Evolutionary conservation across 176 grass and related monocot species (phyloP), one percentile per base, ranked within the genome.

Genomic region (Thalia dealbata): DNA sequence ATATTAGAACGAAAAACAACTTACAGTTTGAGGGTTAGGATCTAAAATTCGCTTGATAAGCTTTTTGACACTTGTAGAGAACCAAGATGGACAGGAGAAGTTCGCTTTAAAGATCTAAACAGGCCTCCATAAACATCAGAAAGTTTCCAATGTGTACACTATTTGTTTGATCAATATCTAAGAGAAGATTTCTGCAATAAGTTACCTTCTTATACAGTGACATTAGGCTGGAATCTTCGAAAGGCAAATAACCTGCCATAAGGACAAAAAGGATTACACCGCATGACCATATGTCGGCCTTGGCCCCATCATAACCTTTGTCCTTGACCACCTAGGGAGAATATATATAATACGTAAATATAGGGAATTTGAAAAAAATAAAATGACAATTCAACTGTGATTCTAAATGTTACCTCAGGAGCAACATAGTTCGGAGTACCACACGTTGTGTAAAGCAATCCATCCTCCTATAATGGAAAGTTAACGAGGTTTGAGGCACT

Each of bases 341-440:
- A 30, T 10, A 51, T 29, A 16, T 9, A 72, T 23, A 3, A 27
- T 18, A 19, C 19, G 25, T 30, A 52, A 19, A 2, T 19, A 13
- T 21, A 72, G 7, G 21, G 43, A 23, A 14, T 14, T n/a, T 67
- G 32, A 67, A 30, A 38, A 38, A 38, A 13, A 23, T 12, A 48
- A 45, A 43, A 24, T 48, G 43, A 70, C 27, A 70, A 15, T 30
- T 9, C 14, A 55, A 72, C 7, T 30, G 23, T 14, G 61, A 61
- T 14, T 15, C 42, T 30, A 42, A 61, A 62, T 61, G 44, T 68
- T 14, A 99, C 95, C 90, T 99, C 95, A 25, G 90, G 95, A 30
- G 95, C 95, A 73, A 99, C 95, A 83, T 99, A 99, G 77, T 99
- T 99, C 51, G 95, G 95, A 75, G 95, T 99, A 81, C 95, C 95